Evolutionary conservation across 2,329 filamentous ascomycete genomes (phyloP).

Genomic region (Colletotrichum sp.): DNA sequence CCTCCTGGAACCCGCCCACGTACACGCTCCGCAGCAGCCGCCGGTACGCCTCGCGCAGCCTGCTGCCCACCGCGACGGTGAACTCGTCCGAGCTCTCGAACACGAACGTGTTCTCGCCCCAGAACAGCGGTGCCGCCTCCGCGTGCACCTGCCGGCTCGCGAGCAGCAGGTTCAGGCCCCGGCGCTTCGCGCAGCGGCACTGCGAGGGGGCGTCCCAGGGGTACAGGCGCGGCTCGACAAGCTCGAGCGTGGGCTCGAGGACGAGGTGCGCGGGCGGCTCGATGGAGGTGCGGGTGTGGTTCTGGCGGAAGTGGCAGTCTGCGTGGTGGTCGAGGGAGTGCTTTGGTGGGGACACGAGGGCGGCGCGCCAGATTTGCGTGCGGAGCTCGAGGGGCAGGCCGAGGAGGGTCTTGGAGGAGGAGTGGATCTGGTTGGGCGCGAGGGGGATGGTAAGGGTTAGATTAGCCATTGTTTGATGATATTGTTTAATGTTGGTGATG

Average conservation of each 20-base stretch:
- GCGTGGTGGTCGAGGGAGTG: not conserved
- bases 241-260: not conserved
- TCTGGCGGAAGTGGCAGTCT: conserved; percentile 9
- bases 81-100: conserved; percentile 10
- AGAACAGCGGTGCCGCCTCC: conserved; percentile 12
- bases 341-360: conserved; percentile 1
- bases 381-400: conserved; percentile 15
- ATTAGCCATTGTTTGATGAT: not conserved
- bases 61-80: not conserved
- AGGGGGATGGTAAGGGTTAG: not conserved
- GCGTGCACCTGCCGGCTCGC: not conserved
- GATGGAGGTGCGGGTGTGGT: not conserved
- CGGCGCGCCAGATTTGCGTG: not conserved
- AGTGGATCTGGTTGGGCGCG: not conserved
- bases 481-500: not conserved
- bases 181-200: conserved; percentile 8
- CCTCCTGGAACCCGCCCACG: not conserved
- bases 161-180: not conserved
- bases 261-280: conserved; percentile 9
- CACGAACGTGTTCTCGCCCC: conserved; percentile 2
- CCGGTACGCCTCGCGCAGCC: not conserved
- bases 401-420: conserved; percentile 9
- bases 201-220: not conserved
- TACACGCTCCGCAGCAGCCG: not conserved
- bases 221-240: not conserved